These are phyloP conservation scores for Fistulinella prunicolor DNA, from an alignment of 768 basidiomycete species.

Conservation along the genomic window DNA sequence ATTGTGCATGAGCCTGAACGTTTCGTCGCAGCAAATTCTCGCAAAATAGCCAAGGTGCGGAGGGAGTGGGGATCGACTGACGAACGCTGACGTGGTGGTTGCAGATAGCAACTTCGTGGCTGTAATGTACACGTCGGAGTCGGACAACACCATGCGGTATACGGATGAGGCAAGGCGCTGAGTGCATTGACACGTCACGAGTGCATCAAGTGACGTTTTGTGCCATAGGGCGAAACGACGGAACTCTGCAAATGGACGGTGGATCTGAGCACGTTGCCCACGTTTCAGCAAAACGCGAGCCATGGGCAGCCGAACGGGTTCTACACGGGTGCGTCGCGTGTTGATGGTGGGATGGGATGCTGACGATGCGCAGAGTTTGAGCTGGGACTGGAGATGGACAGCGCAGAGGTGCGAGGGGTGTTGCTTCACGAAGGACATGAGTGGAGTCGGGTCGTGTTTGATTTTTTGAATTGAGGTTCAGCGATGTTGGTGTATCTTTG, in stretches of 20 bases:
- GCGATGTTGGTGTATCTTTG: neutral
- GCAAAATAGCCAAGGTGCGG: constrained; percentile 48
- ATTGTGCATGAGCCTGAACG: constrained; percentile 7
- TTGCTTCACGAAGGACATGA: constrained; percentile 72
- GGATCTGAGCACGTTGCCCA: constrained; percentile 72
- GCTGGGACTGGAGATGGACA: constrained; percentile 79
- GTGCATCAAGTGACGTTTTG: constrained; percentile 22
- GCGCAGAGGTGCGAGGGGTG: constrained; percentile 82
- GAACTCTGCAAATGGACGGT: constrained; percentile 89
- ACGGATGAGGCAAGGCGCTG: constrained; percentile 60
- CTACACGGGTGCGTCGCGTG: constrained; percentile 57
- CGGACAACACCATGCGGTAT: constrained; percentile 75
- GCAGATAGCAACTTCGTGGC: constrained; percentile 78
- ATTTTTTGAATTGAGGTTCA: constrained; percentile 38
- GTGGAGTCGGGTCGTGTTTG: constrained; percentile 73
- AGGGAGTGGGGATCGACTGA: neutral
- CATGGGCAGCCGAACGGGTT: constrained; percentile 59
- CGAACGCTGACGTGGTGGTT: neutral
- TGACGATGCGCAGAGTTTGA: constrained; percentile 60
- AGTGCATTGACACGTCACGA: constrained; percentile 12
- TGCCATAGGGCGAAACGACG: constrained; percentile 54
- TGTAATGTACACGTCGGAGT: constrained; percentile 75
- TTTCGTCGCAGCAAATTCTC: constrained; percentile 62
- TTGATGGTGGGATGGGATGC: neutral
- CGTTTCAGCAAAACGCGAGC: constrained; percentile 71